Evolutionary conservation across 208 protist genomes (phyloP).

Genomic region (Paratrypanosoma confusum): DNA sequence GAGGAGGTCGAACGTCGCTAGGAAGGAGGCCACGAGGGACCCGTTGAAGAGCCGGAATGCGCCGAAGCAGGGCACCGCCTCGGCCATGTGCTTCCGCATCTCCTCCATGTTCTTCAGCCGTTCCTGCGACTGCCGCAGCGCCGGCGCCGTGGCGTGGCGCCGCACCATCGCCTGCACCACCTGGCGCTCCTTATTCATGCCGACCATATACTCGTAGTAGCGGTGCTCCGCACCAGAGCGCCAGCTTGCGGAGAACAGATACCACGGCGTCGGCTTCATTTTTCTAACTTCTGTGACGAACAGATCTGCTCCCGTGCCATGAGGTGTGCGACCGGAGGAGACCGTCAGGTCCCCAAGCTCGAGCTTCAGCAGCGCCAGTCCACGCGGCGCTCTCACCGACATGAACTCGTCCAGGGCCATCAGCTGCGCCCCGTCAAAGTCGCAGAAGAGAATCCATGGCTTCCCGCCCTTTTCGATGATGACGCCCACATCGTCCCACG

Average conservation of each 20-base stretch:
- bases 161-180: constrained; percentile 47
- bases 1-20: constrained; percentile 63
- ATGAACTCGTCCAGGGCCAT: constrained; percentile 57
- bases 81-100: constrained; percentile 48
- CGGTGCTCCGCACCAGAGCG: constrained; percentile 49
- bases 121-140: constrained; percentile 41
- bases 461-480: constrained; percentile 37
- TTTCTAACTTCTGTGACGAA: constrained; percentile 51
- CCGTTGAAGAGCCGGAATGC: constrained; percentile 70
- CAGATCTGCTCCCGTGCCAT: constrained; percentile 14
- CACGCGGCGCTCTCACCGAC: constrained; percentile 38
- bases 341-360: constrained; percentile 22
- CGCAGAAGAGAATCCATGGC: constrained; percentile 56
- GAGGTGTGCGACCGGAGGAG: background rate
- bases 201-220: constrained; percentile 63
- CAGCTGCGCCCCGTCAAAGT: constrained; percentile 51
- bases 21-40: constrained; percentile 68
- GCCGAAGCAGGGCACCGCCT: constrained; percentile 17
- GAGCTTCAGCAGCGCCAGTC: constrained; percentile 56
- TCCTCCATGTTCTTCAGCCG: constrained; percentile 60
- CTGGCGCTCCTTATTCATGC: constrained; percentile 52
- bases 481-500: constrained; percentile 82
- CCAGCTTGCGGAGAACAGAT: constrained; percentile 68
- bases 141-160: constrained; percentile 24
- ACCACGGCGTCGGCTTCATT: constrained; percentile 58